phyloP scores from a whole-genome alignment of 2,329 filamentous ascomycete genomes.

The Ascocoryne sarcoides region DNA sequence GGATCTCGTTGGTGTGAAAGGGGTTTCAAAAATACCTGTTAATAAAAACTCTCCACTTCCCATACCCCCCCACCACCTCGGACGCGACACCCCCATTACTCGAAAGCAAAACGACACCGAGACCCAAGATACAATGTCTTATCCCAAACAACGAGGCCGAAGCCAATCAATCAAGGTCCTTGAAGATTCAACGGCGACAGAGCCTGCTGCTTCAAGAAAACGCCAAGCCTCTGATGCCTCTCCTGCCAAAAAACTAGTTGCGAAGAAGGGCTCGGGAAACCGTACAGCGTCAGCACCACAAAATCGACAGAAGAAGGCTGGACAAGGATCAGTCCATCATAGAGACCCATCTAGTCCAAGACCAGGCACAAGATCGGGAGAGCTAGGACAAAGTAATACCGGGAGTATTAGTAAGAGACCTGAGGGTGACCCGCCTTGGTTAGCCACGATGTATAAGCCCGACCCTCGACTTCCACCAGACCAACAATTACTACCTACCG shows the following conservation, averaged over 20 bases:
- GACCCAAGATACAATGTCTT: conserved; percentile 45
- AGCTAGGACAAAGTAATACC: conserved; percentile 31
- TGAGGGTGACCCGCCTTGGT: conserved; percentile 93
- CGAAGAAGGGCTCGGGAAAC: conserved; percentile 22
- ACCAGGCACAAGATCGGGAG: conserved; percentile 31
- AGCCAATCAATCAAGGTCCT: conserved; percentile 58
- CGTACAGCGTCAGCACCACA: conserved; percentile 31
- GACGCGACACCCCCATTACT: conserved; percentile 60
- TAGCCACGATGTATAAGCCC: conserved; percentile 89
- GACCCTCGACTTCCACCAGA: conserved; percentile 90
- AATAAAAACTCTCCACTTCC: conserved; percentile 72
- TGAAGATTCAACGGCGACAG: conserved; percentile 40
- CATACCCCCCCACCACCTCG: conserved; percentile 61
- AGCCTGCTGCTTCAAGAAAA: conserved; percentile 29
- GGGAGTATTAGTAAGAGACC: conserved; percentile 49
- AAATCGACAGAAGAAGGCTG: conserved; percentile 39
- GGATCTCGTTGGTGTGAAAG: conserved; percentile 43
- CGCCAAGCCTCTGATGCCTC: conserved; percentile 36
- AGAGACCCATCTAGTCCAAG: background rate
- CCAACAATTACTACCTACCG: conserved; percentile 89
- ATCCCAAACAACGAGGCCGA: conserved; percentile 56
- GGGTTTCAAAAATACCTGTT: conserved; percentile 77
- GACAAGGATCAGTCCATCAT: background rate
- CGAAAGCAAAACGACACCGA: conserved; percentile 51
- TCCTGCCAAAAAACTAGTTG: conserved; percentile 40